Base-by-base conservation (phyloP, 202 grass and related monocot species). In the Setaria viridis region DNA sequence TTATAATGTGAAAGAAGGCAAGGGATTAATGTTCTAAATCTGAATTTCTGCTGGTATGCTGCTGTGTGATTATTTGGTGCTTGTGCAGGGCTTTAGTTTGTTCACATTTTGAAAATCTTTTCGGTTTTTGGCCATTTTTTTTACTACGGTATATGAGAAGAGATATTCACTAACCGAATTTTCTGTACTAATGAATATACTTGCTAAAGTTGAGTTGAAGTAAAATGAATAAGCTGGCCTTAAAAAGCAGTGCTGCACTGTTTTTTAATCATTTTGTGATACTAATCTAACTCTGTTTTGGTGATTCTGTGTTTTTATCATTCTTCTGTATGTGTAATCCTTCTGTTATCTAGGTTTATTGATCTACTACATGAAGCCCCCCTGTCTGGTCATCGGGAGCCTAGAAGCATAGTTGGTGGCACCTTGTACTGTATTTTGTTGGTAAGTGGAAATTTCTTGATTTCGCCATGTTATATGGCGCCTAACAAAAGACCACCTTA, bases 401-500 rank as follows among this genome's bases (percentile, higher is more conserved):
- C 84, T 42, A 92, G 96, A 79, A 91, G 96, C 85, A 89, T 99
- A 67, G 85, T 99, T 58, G 92, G 91, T 77, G 90, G 93, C 43
- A 86, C 88, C 39, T 85, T 99, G 68, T 99, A 99, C 67, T 99
- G 96, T 87, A 72, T 96, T 59, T 62, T 99, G 83, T 88, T 98
- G 95, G 95, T 94, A 93, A 95, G 95, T 81, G 42, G 45, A 78
- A 42, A 8, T 72, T 49, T 78, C 46, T 90, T 72, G 5, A 14
- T 66, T 29, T 20, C 4, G 25, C 6, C 3, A 80, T 62, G 6
- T 0, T 59, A 42, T 67, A 75, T 81, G 35, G 16, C 21, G 9
- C 20, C 13, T 63, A 55, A 67, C 7, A 62, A 20, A 48, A 72
- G 9, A 51, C 19, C 47, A 67, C 39, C 41, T 42, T 13, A 9